A percentile compares a stretch with the other conserved stretches of the same genome.
Conservation (phyloP, 768 basidiomycete genomes). For the Mycena olivaceomarginata region DNA sequence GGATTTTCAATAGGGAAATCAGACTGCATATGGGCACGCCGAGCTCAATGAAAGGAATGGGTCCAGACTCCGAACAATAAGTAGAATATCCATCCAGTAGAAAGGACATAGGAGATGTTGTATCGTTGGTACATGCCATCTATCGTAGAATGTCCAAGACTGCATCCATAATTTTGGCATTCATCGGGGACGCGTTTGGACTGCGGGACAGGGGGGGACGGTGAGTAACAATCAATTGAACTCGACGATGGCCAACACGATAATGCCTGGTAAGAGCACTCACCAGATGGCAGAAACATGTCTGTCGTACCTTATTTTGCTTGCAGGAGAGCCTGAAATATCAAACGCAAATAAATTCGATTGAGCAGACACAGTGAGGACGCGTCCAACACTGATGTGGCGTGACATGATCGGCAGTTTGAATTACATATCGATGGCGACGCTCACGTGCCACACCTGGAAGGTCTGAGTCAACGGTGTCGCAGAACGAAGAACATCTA, state of each 20-base stretch:
- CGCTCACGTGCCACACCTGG: constrained; percentile 1
- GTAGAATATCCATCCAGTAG: neutral
- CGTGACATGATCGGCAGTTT: neutral
- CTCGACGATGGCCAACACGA: neutral
- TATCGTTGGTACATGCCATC: too few species aligned
- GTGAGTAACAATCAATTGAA: constrained; percentile 4
- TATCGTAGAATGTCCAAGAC: neutral
- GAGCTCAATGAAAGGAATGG: neutral
- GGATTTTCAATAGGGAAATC: neutral
- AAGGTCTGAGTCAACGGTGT: constrained; percentile 2
- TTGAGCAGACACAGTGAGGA: too few species aligned
- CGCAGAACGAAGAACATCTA: neutral
- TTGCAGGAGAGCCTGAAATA: too few species aligned
- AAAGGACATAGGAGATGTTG: neutral
- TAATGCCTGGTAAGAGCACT: constrained; percentile 3
- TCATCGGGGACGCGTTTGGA: constrained; percentile 13
- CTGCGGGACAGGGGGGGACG: neutral
- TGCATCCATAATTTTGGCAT: constrained; percentile 2
- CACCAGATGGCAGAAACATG: neutral
- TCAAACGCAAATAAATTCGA: too few species aligned
- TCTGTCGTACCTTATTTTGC: neutral
- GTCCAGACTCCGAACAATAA: constrained; percentile 1
- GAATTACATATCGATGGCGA: neutral
- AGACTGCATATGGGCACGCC: neutral
- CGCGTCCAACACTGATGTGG: too few species aligned